Conservation (phyloP, 305 asterid species). For the Fraxinus velutina region DNA sequence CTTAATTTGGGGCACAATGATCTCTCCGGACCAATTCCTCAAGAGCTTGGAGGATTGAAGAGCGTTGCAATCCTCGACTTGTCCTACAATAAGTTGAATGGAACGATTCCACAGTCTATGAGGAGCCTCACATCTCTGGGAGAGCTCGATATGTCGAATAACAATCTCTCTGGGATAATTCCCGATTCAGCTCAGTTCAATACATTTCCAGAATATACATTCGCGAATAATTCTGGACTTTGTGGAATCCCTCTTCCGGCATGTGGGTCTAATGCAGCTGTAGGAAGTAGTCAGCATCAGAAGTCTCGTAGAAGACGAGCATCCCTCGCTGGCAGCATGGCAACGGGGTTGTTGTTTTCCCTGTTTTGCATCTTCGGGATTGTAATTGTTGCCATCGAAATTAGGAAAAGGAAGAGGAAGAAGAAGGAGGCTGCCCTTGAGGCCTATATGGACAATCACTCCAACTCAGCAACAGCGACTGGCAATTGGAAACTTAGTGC, state of each 20-base stretch:
- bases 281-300: conserved; percentile 30
- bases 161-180: conserved; percentile 64
- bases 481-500: conserved; percentile 67
- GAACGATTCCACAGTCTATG: conserved; percentile 62
- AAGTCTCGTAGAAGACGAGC: conserved; percentile 59
- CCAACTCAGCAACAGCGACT: conserved; percentile 57
- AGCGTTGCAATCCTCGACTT: conserved; percentile 77
- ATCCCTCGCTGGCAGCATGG: conserved; percentile 75
- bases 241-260: conserved; percentile 76
- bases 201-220: conserved; percentile 62
- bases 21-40: conserved; percentile 75
- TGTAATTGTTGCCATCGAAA: conserved; percentile 58
- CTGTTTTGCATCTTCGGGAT: conserved; percentile 80
- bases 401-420: conserved; percentile 60
- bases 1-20: conserved; percentile 76
- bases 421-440: conserved; percentile 66
- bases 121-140: conserved; percentile 59
- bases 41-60: conserved; percentile 66
- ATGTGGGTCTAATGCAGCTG: conserved; percentile 40
- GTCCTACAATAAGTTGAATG: conserved; percentile 66
- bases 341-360: conserved; percentile 69
- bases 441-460: conserved; percentile 65
- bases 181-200: conserved; percentile 74
- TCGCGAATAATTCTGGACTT: conserved; percentile 70
- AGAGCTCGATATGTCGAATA: conserved; percentile 73